Conservation (phyloP, 805 yeast species). For the Zygosaccharomyces kombuchaensis region DNA sequence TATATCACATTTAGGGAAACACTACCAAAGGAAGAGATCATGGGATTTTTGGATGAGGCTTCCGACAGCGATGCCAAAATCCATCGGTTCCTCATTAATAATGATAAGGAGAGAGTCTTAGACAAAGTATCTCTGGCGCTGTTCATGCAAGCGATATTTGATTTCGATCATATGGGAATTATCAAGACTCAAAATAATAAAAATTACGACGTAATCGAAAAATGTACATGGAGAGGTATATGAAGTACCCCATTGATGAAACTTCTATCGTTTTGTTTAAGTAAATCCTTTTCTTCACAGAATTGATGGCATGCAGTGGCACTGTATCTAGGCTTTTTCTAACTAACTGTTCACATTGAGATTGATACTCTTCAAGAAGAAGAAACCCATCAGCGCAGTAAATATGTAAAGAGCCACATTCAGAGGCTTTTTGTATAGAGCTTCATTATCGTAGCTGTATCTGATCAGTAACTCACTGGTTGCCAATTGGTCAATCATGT, state of each 20-base stretch:
- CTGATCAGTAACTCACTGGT: constrained; percentile 52
- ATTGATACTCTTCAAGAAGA: constrained; percentile 46
- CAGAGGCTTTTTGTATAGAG: constrained; percentile 60
- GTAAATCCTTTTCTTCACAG: background rate
- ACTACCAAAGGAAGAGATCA: constrained; percentile 34
- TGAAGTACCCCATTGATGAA: constrained; percentile 4
- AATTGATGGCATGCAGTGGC: background rate
- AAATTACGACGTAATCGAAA: constrained; percentile 30
- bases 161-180: constrained; percentile 65
- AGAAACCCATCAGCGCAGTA: constrained; percentile 53
- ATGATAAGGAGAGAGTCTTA: constrained; percentile 45
- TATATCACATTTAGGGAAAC: constrained; percentile 56
- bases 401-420: constrained; percentile 60
- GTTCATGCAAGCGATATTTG: constrained; percentile 71
- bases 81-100: constrained; percentile 22
- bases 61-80: constrained; percentile 27
- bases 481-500: constrained; percentile 66
- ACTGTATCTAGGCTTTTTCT: background rate
- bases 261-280: background rate
- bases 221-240: constrained; percentile 35
- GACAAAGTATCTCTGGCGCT: constrained; percentile 60
- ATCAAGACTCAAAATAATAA: constrained; percentile 50
- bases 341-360: constrained; percentile 29
- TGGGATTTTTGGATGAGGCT: constrained; percentile 27
- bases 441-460: constrained; percentile 54